phyloP scores from a whole-genome alignment of 345 rosid genomes.

The Arabis alpina region DNA sequence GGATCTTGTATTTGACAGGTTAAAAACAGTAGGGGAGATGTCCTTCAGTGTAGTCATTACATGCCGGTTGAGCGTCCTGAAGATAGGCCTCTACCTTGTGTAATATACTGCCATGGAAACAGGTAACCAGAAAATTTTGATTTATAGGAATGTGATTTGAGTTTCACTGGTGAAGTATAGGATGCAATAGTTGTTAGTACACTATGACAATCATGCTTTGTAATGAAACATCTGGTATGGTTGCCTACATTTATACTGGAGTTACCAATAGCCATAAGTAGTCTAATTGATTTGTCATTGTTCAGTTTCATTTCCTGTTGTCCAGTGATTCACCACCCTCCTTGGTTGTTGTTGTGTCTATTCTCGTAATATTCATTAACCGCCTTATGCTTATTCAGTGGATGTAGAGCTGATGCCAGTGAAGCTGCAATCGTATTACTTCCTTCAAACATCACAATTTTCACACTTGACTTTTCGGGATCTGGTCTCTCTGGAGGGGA shows the following conservation, averaged over 20 bases:
- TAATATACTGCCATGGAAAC: slow-evolving; percentile 97
- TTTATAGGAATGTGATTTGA: slow-evolving; percentile 1
- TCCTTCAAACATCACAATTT: slow-evolving; percentile 88
- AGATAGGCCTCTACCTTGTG: slow-evolving; percentile 87
- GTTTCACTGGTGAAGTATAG: background rate
- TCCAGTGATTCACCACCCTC: background rate
- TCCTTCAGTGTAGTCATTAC: slow-evolving; percentile 89
- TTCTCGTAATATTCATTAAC: background rate
- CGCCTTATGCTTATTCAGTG: slow-evolving; percentile 31
- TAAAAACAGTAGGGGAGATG: slow-evolving; percentile 73
- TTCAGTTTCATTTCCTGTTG: background rate
- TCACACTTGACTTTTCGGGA: slow-evolving; percentile 93
- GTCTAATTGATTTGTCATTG: background rate
- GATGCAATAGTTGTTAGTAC: slow-evolving; percentile 6
- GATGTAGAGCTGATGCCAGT: slow-evolving; percentile 46
- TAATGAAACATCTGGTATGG: background rate
- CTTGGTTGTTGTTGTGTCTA: background rate
- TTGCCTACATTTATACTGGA: background rate
- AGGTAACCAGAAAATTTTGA: slow-evolving; percentile 46
- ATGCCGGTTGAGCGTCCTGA: slow-evolving; percentile 68
- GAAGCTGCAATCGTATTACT: slow-evolving; percentile 83
- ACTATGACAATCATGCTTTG: background rate
- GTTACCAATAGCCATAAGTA: background rate
- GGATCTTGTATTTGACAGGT: slow-evolving; percentile 58
- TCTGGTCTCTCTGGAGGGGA: slow-evolving; percentile 93